Evolutionary conservation across 2,329 filamentous ascomycete species (phyloP).

Genomic region (Penicillium expansum): DNA sequence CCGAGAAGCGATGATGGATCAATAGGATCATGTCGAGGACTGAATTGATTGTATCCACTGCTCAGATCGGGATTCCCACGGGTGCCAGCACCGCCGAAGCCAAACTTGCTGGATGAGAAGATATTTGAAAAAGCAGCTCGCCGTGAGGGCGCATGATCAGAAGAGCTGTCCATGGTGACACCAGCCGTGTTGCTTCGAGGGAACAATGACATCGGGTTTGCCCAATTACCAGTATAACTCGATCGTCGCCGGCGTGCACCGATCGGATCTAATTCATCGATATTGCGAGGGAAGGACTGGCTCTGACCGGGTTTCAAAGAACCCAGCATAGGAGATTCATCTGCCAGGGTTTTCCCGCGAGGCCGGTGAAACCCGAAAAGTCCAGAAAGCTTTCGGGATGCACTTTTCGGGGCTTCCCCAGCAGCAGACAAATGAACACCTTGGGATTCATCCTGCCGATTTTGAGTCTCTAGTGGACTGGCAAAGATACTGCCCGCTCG

Average conservation of each 20-base stretch:
- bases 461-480: slow-evolving; percentile 46
- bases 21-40: slow-evolving; percentile 46
- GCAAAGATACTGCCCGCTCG: slow-evolving; percentile 46
- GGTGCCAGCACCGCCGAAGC: slow-evolving; percentile 32
- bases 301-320: slow-evolving; percentile 60
- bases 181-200: slow-evolving; percentile 45
- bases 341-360: slow-evolving; percentile 59
- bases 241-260: slow-evolving; percentile 52
- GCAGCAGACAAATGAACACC: slow-evolving; percentile 32
- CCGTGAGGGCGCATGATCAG: slow-evolving; percentile 40
- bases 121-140: slow-evolving; percentile 44
- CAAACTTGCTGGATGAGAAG: slow-evolving; percentile 43
- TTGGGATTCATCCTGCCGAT: slow-evolving; percentile 40
- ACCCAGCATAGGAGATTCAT: slow-evolving; percentile 57
- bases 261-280: slow-evolving; percentile 52
- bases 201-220: slow-evolving; percentile 49
- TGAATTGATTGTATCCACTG: slow-evolving; percentile 48
- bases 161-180: slow-evolving; percentile 43
- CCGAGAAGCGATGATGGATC: slow-evolving; percentile 46
- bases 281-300: slow-evolving; percentile 60
- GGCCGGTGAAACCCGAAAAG: slow-evolving; percentile 59
- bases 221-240: slow-evolving; percentile 58
- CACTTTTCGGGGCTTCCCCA: slow-evolving; percentile 41
- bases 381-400: slow-evolving; percentile 55
- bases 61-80: slow-evolving; percentile 35